Percentiles rank a stretch among this genome's conserved stretches.
Evolutionary conservation across 2,329 filamentous ascomycete species (phyloP).

Genomic region (Fusarium sp.): DNA sequence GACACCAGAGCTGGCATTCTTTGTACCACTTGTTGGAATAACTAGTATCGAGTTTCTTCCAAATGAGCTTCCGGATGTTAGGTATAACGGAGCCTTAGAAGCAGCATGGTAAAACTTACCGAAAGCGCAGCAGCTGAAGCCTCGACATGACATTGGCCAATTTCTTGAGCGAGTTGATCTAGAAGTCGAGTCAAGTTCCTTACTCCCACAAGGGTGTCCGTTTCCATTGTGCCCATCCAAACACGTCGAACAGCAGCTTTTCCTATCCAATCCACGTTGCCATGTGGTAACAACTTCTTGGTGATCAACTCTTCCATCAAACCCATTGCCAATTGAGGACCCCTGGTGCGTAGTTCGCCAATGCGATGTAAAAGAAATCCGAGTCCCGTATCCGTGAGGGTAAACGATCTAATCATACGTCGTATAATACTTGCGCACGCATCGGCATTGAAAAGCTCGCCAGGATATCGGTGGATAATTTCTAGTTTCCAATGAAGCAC

Average conservation of each 20-base stretch:
- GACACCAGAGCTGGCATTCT: constrained; percentile 76
- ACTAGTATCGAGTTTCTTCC: constrained; percentile 78
- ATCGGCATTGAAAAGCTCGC: constrained; percentile 61
- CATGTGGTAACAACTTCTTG: constrained; percentile 63
- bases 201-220: constrained; percentile 46
- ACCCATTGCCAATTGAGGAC: constrained; percentile 59
- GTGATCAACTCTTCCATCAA: constrained; percentile 74
- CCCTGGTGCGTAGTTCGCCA: constrained; percentile 70
- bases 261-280: constrained; percentile 72
- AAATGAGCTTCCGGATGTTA: constrained; percentile 71
- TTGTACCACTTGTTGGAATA: constrained; percentile 65
- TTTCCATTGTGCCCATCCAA: constrained; percentile 69
- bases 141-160: constrained; percentile 61
- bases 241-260: constrained; percentile 75
- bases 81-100: neutral
- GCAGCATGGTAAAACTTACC: constrained; percentile 56
- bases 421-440: constrained; percentile 66
- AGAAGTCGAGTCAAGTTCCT: constrained; percentile 46
- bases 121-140: constrained; percentile 76
- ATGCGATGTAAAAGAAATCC: constrained; percentile 75
- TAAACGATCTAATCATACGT: constrained; percentile 69
- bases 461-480: constrained; percentile 64
- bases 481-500: constrained; percentile 77
- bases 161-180: constrained; percentile 54
- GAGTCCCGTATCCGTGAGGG: constrained; percentile 73